phyloP scores from a whole-genome alignment of 2,329 filamentous ascomycete genomes.

The Colletotrichum tofieldiae region DNA sequence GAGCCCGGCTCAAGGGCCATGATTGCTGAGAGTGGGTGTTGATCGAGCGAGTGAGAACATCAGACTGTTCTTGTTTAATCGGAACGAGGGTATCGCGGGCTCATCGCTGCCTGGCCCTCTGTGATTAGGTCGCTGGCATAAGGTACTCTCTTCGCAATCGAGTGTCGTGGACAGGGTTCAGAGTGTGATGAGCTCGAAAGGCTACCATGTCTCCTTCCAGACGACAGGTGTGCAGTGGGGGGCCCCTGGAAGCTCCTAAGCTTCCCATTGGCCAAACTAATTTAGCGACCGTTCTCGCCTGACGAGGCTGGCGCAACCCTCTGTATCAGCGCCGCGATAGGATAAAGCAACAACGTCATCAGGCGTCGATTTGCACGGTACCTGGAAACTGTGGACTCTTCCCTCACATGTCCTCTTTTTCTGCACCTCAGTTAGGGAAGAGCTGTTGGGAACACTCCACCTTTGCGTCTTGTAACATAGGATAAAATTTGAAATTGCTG shows the following conservation, averaged over 20 bases:
- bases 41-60: conserved; percentile 39
- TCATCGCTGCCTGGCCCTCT: conserved; percentile 48
- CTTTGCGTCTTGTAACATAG: neutral
- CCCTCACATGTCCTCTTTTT: neutral
- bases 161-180: conserved; percentile 25
- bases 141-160: conserved; percentile 43
- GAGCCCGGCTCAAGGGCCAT: conserved; percentile 77
- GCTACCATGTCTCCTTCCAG: conserved; percentile 42
- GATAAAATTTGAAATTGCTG: neutral
- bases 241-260: conserved; percentile 36
- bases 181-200: conserved; percentile 33
- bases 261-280: conserved; percentile 38
- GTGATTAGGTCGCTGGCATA: conserved; percentile 5
- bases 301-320: conserved; percentile 36
- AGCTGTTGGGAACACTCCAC: neutral
- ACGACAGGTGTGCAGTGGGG: conserved; percentile 39
- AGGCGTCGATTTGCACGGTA: conserved; percentile 13
- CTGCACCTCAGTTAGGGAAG: neutral
- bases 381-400: conserved; percentile 8
- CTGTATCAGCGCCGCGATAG: conserved; percentile 18
- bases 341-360: conserved; percentile 37
- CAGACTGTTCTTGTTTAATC: conserved; percentile 25
- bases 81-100: conserved; percentile 41
- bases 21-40: conserved; percentile 47
- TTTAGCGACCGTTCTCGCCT: conserved; percentile 36